These are phyloP conservation scores for Cryphonectria parasitica DNA, from an alignment of 2,329 filamentous ascomycete species.

Conservation along the genomic window DNA sequence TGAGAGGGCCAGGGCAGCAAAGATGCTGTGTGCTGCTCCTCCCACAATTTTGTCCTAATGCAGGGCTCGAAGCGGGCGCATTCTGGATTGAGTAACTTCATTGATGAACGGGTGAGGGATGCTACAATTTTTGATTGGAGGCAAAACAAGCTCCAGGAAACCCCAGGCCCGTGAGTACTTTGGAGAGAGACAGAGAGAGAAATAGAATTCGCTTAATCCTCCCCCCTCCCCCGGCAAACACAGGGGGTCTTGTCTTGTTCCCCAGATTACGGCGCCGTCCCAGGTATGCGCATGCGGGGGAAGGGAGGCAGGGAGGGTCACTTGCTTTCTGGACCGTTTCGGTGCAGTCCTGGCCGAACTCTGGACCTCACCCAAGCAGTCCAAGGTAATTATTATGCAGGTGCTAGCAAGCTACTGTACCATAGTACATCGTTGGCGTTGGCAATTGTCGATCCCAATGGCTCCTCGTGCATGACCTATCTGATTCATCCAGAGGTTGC, in stretches of 20 bases:
- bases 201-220: not conserved
- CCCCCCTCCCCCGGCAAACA: not conserved
- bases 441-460: not conserved
- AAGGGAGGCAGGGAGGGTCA: no score
- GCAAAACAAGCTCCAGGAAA: not conserved
- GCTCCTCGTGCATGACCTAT: not conserved
- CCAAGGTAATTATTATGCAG: no score
- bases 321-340: not conserved
- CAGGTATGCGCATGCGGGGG: slow-evolving; percentile 5
- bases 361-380: not conserved
- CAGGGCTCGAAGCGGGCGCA: not conserved
- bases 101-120: not conserved
- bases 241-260: not conserved
- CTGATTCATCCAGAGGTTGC: no score
- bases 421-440: not conserved
- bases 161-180: not conserved
- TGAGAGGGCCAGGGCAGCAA: not conserved
- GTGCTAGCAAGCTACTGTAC: not conserved
- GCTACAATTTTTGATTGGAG: not conserved
- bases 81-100: not conserved
- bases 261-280: not conserved
- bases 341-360: slow-evolving; percentile 20
- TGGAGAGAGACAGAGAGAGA: not conserved
- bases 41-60: not conserved
- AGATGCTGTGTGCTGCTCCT: not conserved